These are phyloP conservation scores for Ophiocordyceps polyrhachis-furcata DNA, from an alignment of 2,329 filamentous ascomycete genomes.

Conservation along the genomic window DNA sequence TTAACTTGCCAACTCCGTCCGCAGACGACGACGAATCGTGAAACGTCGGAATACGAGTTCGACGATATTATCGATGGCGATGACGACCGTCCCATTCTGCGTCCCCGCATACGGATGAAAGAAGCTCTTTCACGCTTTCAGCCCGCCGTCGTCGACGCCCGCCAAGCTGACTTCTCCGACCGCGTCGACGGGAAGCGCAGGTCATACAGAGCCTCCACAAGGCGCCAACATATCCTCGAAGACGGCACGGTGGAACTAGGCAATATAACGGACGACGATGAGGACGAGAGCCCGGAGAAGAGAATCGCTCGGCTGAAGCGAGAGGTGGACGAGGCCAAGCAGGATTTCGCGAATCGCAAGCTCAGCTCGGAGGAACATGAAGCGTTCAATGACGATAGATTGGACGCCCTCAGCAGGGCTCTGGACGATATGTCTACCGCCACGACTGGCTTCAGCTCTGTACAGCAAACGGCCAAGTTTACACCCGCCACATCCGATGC, in stretches of 20 bases:
- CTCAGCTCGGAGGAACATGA: conserved; percentile 33
- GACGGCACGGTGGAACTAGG: conserved; percentile 50
- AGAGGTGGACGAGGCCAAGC: conserved; percentile 61
- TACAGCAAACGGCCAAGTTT: conserved; percentile 6
- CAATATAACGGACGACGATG: conserved; percentile 58
- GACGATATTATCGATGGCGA: conserved; percentile 46
- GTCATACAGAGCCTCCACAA: conserved; percentile 60
- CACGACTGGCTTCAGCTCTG: conserved; percentile 3
- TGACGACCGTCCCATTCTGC: conserved; percentile 50
- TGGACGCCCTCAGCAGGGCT: conserved; percentile 51
- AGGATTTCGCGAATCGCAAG: conserved; percentile 36
- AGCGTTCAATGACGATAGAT: conserved; percentile 9
- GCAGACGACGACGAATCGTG: conserved; percentile 35
- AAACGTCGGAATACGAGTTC: conserved; percentile 43
- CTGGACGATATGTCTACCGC: conserved; percentile 43
- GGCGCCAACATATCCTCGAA: conserved; percentile 42
- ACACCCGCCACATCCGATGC: background rate
- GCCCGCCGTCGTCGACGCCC: conserved; percentile 55
- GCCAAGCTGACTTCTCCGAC: conserved; percentile 75
- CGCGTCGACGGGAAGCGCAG: conserved; percentile 66
- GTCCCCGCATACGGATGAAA: conserved; percentile 55
- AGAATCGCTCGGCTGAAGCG: conserved; percentile 68
- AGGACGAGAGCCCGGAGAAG: conserved; percentile 56
- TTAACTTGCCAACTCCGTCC: conserved; percentile 7
- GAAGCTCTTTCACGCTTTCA: conserved; percentile 67